Conservation (phyloP, 352 stramenopile genomes). For the Globisporangium spinosum region DNA sequence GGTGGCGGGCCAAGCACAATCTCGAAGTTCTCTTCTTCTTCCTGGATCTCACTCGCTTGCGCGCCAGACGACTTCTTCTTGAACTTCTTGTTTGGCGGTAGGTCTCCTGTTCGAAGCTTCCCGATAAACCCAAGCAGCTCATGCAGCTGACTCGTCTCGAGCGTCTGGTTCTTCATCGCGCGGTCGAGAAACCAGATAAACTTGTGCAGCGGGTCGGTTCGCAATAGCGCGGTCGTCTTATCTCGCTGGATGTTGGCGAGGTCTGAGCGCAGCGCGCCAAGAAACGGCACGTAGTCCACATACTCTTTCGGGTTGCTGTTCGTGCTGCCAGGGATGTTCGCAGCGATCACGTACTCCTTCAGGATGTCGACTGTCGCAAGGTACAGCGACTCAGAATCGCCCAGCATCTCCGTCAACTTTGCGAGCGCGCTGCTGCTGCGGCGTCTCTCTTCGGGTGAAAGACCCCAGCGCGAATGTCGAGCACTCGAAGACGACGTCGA, state of each 20-base stretch:
- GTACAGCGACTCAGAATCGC: slow-evolving; percentile 81
- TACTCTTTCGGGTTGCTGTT: slow-evolving; percentile 72
- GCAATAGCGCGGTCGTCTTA: slow-evolving; percentile 63
- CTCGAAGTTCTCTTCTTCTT: slow-evolving; percentile 82
- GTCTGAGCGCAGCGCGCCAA: slow-evolving; percentile 74
- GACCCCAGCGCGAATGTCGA: slow-evolving; percentile 18
- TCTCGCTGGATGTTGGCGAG: slow-evolving; percentile 81
- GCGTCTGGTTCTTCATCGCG: slow-evolving; percentile 68
- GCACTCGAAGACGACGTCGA: slow-evolving; percentile 21
- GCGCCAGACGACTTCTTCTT: slow-evolving; percentile 44
- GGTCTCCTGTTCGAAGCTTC: slow-evolving; percentile 61
- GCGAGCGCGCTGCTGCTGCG: slow-evolving; percentile 59
- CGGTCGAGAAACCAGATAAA: slow-evolving; percentile 88
- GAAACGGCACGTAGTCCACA: slow-evolving; percentile 79
- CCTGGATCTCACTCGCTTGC: slow-evolving; percentile 33
- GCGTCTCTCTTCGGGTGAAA: slow-evolving; percentile 58
- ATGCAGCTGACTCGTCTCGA: slow-evolving; percentile 63
- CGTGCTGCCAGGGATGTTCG: slow-evolving; percentile 62
- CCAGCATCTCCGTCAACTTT: slow-evolving; percentile 75
- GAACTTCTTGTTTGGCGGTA: slow-evolving; percentile 76
- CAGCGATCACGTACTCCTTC: slow-evolving; percentile 67
- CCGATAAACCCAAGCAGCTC: slow-evolving; percentile 70
- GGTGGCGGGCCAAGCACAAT: slow-evolving; percentile 72
- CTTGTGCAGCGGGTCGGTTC: slow-evolving; percentile 79
- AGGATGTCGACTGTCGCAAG: slow-evolving; percentile 74